These are phyloP conservation scores for Amanita thiersii DNA, from an alignment of 768 basidiomycete species.

Conservation along the genomic window DNA sequence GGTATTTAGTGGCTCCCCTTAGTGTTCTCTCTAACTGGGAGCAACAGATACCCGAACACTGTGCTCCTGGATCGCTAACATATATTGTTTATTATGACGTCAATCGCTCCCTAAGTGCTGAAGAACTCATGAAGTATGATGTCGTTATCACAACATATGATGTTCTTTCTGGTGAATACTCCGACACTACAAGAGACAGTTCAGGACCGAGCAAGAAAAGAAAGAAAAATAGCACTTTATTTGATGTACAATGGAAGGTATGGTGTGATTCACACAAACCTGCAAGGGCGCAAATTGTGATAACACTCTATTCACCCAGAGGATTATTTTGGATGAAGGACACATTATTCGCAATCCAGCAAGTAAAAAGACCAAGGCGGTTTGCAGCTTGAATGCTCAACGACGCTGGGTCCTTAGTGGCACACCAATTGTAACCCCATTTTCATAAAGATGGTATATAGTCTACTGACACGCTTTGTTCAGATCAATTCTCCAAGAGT, in stretches of 20 bases:
- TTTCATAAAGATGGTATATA: constrained; percentile 1
- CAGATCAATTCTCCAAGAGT: constrained; percentile 79
- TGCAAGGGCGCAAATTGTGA: not conserved
- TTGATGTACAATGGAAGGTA: constrained; percentile 78
- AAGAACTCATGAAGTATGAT: constrained; percentile 60
- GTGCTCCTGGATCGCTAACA: constrained; percentile 40
- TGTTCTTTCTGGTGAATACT: constrained; percentile 52
- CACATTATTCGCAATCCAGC: constrained; percentile 81
- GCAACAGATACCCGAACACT: constrained; percentile 74
- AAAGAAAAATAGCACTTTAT: constrained; percentile 56
- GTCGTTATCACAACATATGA: constrained; percentile 84
- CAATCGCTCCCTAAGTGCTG: constrained; percentile 48
- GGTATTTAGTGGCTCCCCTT: constrained; percentile 59
- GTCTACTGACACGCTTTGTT: constrained; percentile 3
- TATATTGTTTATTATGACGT: constrained; percentile 66
- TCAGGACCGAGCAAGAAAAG: constrained; percentile 44
- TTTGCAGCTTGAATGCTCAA: constrained; percentile 54
- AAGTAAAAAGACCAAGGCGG: constrained; percentile 76
- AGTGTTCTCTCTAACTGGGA: constrained; percentile 88
- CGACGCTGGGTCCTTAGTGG: constrained; percentile 78
- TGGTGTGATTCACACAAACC: no score
- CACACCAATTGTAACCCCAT: constrained; percentile 74
- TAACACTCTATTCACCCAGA: constrained; percentile 23
- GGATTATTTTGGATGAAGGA: constrained; percentile 84
- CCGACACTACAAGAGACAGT: constrained; percentile 16